Percentiles rank a stretch among this genome's conserved stretches.
These are phyloP conservation scores for Plantago rigida DNA, from an alignment of 305 asterid species.

Conservation along the genomic window DNA sequence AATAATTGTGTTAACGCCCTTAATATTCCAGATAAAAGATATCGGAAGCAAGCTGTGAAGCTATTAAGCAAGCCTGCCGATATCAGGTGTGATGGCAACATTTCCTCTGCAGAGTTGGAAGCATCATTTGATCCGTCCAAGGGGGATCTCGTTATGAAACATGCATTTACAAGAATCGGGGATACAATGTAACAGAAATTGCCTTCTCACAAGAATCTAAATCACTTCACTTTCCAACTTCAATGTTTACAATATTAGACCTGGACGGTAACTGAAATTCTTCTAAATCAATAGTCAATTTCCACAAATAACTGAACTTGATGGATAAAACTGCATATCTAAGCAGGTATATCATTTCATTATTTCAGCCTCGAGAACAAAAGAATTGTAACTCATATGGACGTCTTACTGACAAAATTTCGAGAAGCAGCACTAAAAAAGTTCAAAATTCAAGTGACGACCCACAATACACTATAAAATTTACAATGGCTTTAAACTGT, in stretches of 20 bases:
- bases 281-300: too few species aligned
- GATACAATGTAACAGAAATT: not conserved
- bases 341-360: not conserved
- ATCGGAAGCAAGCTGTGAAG: constrained; percentile 88
- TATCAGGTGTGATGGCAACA: constrained; percentile 26
- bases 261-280: too few species aligned
- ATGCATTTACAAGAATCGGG: constrained; percentile 32
- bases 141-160: constrained; percentile 49
- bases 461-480: not conserved
- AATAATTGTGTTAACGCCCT: not conserved
- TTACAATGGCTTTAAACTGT: not conserved
- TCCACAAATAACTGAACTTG: too few species aligned
- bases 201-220: too few species aligned
- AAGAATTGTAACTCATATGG: not conserved
- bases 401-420: constrained; percentile 6
- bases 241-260: too few species aligned
- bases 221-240: too few species aligned
- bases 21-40: constrained; percentile 48
- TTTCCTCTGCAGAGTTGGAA: constrained; percentile 37
- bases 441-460: not conserved
- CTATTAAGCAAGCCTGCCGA: constrained; percentile 52
- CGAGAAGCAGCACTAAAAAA: not conserved
- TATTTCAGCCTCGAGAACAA: not conserved
- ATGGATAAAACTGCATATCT: too few species aligned
- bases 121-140: constrained; percentile 54